Conservation (phyloP, 768 basidiomycete species). For the Amanita subjunquillea region DNA sequence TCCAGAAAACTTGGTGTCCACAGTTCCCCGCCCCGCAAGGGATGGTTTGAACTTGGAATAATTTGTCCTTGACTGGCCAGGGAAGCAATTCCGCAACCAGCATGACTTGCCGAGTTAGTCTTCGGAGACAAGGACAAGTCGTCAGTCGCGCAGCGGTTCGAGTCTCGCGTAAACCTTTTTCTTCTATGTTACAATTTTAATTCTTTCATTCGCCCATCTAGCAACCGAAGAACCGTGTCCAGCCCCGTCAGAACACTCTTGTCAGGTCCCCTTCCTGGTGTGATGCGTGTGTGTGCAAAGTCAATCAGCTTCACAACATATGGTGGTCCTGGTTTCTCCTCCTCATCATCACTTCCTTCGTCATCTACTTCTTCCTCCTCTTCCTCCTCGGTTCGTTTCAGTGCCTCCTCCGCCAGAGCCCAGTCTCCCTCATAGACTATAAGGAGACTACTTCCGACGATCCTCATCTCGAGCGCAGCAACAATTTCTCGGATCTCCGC, state of each 20-base stretch:
- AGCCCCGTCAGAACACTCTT: conserved; percentile 31
- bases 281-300: conserved; percentile 79
- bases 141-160: conserved; percentile 79
- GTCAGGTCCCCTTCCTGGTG: conserved; percentile 68
- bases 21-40: conserved; percentile 56
- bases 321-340: conserved; percentile 30
- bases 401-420: conserved; percentile 27
- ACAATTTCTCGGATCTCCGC: conserved; percentile 40
- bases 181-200: conserved; percentile 1
- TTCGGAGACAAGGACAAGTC: conserved; percentile 80
- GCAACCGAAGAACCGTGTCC: conserved; percentile 5
- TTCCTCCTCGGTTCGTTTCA: conserved; percentile 24
- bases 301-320: conserved; percentile 79
- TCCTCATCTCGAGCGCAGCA: conserved; percentile 52
- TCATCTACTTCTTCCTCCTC: conserved; percentile 27
- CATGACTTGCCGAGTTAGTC: conserved; percentile 87
- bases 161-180: conserved; percentile 73
- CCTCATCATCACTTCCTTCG: conserved; percentile 15
- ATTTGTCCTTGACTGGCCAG: conserved; percentile 77
- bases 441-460: conserved; percentile 76
- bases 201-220: conserved; percentile 13
- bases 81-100: conserved; percentile 90
- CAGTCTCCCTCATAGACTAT: conserved; percentile 62
- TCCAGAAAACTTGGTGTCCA: conserved; percentile 91
- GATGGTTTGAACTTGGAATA: conserved; percentile 66